Evolutionary conservation across 371 early-diverging fungal genomes (phyloP).

Genomic region (Rhizopus sp.): DNA sequence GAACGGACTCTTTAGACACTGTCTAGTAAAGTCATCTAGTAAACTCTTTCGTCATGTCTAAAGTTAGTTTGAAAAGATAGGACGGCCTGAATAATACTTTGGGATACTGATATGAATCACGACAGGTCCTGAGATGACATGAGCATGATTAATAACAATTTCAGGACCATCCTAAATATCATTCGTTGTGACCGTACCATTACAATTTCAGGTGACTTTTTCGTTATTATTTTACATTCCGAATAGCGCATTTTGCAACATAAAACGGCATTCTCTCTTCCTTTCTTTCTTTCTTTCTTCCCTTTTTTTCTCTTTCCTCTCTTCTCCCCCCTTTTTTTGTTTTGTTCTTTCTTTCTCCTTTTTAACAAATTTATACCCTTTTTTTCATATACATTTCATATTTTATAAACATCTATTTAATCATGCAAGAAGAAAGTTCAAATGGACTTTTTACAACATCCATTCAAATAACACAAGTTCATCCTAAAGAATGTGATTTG

Average conservation of each 20-base stretch:
- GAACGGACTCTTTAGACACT: too few relatives aligned
- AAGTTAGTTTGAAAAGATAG: too few relatives aligned
- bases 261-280: background rate
- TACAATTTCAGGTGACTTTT: background rate
- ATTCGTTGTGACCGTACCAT: too few relatives aligned
- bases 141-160: too few relatives aligned
- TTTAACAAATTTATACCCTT: background rate
- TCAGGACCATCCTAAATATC: too few relatives aligned
- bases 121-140: too few relatives aligned
- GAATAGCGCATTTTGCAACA: background rate
- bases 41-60: too few relatives aligned
- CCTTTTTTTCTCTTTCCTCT: background rate
- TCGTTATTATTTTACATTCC: conserved; percentile 6
- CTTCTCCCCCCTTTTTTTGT: background rate
- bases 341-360: background rate
- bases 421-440: background rate
- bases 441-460: background rate
- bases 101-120: too few relatives aligned
- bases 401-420: background rate
- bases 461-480: background rate
- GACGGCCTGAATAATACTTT: too few relatives aligned
- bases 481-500: background rate
- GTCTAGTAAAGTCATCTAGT: too few relatives aligned
- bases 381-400: background rate
- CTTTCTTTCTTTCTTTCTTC: background rate